These are phyloP conservation scores for Mikania micrantha DNA, from an alignment of 129 eudicot species.

Conservation along the genomic window DNA sequence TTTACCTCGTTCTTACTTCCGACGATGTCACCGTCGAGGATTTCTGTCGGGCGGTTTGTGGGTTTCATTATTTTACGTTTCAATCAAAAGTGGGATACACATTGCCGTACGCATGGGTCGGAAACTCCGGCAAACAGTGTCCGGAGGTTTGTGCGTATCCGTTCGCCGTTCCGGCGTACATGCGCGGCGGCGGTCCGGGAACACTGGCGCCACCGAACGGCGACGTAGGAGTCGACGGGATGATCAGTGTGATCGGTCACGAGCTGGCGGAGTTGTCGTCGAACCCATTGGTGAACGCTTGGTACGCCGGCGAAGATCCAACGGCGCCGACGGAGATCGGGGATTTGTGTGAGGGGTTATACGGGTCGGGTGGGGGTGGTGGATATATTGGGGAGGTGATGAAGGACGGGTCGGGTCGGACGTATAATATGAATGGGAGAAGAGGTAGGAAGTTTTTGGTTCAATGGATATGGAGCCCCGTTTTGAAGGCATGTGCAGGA, in stretches of 20 bases:
- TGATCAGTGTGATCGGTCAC: conserved; percentile 67
- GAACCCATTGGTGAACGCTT: conserved; percentile 63
- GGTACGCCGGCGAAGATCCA: conserved; percentile 80
- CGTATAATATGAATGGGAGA: conserved; percentile 53
- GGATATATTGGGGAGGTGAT: conserved; percentile 73
- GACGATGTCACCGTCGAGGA: conserved; percentile 66
- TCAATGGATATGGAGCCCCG: conserved; percentile 83
- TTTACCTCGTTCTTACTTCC: conserved; percentile 59
- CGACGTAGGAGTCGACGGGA: conserved; percentile 61
- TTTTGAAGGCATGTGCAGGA: conserved; percentile 65
- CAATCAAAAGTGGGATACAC: conserved; percentile 82
- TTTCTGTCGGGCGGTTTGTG: conserved; percentile 80
- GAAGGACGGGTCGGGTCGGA: conserved; percentile 55
- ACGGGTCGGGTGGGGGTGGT: conserved; percentile 84
- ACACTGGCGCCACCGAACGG: conserved; percentile 52
- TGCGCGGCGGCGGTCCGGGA: conserved; percentile 51
- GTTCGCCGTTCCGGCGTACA: conserved; percentile 71
- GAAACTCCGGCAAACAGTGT: conserved; percentile 74
- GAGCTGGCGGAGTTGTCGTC: conserved; percentile 70
- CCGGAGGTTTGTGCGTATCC: conserved; percentile 94
- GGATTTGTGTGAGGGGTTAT: conserved; percentile 69
- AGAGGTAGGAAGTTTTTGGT: conserved; percentile 62
- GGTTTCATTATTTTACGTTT: conserved; percentile 87
- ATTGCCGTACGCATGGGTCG: conserved; percentile 87
- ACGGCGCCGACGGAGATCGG: conserved; percentile 74